Percentiles rank a stretch among this genome's conserved stretches.
These are phyloP conservation scores for Eragrostis nindensis DNA, from an alignment of 176 grass and related monocot genomes.

Conservation along the genomic window DNA sequence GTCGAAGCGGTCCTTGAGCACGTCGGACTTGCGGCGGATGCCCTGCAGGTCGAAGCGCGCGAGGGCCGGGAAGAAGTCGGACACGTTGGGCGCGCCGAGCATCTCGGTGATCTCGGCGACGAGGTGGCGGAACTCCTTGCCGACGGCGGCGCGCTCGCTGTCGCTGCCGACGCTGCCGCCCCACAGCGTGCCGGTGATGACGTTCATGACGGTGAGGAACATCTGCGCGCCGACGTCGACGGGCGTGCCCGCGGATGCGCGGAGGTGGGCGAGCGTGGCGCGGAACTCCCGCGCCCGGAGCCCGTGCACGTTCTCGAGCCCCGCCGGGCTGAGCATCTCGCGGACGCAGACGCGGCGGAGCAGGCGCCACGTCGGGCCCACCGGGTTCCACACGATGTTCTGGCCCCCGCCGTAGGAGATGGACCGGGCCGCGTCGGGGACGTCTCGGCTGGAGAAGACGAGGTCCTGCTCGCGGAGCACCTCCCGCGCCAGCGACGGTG, in stretches of 20 bases:
- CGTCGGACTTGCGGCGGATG: conserved; percentile 44
- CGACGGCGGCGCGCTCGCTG: conserved; percentile 35
- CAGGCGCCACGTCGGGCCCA: conserved; percentile 72
- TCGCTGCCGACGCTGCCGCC: conserved; percentile 56
- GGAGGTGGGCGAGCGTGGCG: conserved; percentile 47
- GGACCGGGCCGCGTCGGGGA: conserved; percentile 48
- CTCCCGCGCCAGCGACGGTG: conserved; percentile 53
- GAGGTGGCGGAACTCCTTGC: conserved; percentile 62
- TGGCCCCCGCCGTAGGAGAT: conserved; percentile 67
- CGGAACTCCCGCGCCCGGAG: conserved; percentile 65
- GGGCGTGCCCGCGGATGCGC: background rate
- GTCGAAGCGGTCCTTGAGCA: conserved; percentile 50
- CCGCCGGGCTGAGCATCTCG: conserved; percentile 62
- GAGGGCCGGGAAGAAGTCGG: conserved; percentile 74
- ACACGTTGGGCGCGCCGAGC: conserved; percentile 70
- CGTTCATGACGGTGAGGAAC: conserved; percentile 77
- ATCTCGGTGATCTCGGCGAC: conserved; percentile 71
- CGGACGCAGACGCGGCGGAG: conserved; percentile 70
- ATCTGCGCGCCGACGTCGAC: conserved; percentile 63
- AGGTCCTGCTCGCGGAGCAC: conserved; percentile 65
- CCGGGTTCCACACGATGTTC: conserved; percentile 75
- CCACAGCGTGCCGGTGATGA: conserved; percentile 70
- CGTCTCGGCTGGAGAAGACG: conserved; percentile 65
- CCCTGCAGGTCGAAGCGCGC: conserved; percentile 69
- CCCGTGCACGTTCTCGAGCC: conserved; percentile 53